Evolutionary conservation across 148 eudicot genomes (phyloP).

Genomic region (Chenopodium berlandieri): DNA sequence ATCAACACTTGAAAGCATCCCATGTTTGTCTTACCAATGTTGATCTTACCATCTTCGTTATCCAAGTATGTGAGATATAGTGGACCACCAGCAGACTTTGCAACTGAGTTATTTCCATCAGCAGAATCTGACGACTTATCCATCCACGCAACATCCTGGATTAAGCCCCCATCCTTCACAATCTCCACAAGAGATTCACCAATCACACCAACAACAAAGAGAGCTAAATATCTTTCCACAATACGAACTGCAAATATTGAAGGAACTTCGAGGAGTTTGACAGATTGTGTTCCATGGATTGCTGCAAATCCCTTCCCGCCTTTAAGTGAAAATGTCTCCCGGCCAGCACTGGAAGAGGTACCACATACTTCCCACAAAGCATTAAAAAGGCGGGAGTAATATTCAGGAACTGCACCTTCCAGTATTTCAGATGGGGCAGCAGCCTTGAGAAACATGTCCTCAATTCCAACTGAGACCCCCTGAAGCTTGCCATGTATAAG

Average conservation of each 20-base stretch:
- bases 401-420: conserved; percentile 39
- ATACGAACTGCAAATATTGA: conserved; percentile 51
- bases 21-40: conserved; percentile 48
- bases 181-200: conserved; percentile 69
- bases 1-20: conserved; percentile 75
- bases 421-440: conserved; percentile 51
- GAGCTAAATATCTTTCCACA: conserved; percentile 61
- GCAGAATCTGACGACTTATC: conserved; percentile 39
- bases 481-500: conserved; percentile 75
- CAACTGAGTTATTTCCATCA: conserved; percentile 29
- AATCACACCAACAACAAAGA: conserved; percentile 73
- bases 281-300: conserved; percentile 81
- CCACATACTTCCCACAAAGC: conserved; percentile 98
- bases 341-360: conserved; percentile 62
- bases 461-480: conserved; percentile 72
- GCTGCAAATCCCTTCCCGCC: conserved; percentile 79
- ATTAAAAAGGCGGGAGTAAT: conserved; percentile 58
- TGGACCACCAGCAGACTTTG: conserved; percentile 43
- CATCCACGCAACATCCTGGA: conserved; percentile 50
- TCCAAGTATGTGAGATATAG: conserved; percentile 65
- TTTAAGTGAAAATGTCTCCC: conserved; percentile 73
- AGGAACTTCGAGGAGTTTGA: conserved; percentile 83
- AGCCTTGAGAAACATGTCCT: conserved; percentile 90
- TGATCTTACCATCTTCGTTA: conserved; percentile 43
- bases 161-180: conserved; percentile 61